Conservation (phyloP, 1,284 basidiomycete genomes). For the Exobasidium cylindrosporum region DNA sequence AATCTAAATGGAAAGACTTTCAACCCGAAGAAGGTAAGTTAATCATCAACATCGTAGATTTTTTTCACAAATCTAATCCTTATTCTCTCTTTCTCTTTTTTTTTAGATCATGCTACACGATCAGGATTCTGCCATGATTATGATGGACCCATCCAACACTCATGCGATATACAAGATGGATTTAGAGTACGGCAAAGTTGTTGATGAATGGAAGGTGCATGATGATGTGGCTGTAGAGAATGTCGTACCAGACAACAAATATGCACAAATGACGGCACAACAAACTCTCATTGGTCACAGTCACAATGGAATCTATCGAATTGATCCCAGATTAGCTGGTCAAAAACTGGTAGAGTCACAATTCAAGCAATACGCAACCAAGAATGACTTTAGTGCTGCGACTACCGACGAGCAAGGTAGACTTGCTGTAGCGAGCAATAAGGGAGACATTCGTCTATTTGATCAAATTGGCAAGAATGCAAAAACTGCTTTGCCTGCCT, state of each 20-base stretch:
- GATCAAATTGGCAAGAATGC: conserved; percentile 97
- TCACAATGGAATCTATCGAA: conserved; percentile 91
- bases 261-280: conserved; percentile 85
- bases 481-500: conserved; percentile 93
- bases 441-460: conserved; percentile 93
- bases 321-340: conserved; percentile 87
- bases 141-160: conserved; percentile 81
- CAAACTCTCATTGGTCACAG: conserved; percentile 91
- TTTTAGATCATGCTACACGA: conserved; percentile 81
- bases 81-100: neutral
- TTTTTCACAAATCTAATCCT: no score
- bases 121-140: conserved; percentile 91
- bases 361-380: conserved; percentile 92
- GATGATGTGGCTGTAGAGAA: conserved; percentile 81
- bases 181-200: conserved; percentile 90
- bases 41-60: no score
- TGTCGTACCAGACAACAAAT: conserved; percentile 89
- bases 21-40: conserved; percentile 68
- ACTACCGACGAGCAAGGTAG: conserved; percentile 82
- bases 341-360: conserved; percentile 90
- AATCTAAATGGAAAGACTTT: conserved; percentile 81
- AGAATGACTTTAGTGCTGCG: conserved; percentile 92
- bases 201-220: conserved; percentile 97
- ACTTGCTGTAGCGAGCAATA: conserved; percentile 89
- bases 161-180: conserved; percentile 88